Base-by-base conservation (phyloP, 352 stramenopile genomes). In the Phytophthora europaea region DNA sequence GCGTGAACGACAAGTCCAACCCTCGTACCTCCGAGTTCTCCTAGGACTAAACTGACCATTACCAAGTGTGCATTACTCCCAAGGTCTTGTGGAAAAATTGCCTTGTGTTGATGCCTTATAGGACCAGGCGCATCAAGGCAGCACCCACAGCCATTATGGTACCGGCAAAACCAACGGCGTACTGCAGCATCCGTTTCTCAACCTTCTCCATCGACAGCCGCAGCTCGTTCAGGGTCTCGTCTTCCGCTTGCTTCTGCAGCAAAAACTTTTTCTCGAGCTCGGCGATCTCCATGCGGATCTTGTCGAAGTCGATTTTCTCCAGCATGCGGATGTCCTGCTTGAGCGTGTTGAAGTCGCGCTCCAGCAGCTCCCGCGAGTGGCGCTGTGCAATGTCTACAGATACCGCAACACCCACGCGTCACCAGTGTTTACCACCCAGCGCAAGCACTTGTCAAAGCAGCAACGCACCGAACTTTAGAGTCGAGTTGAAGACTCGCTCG, bases 291-390 rank as follows among this genome's bases (percentile, higher is more conserved):
- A 94, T 88, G 63, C 88, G 90, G 64, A 97, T 92, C 68, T 95
- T 94, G 75, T 97, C 90, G 61, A 97, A 95, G 65, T 97, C 90
- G 70, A 95, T 93, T 70, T 97, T 95, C 75, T 97, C 90, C 10
- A 94, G 83, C 90, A 97, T 95, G 59, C 90, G 88, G 71, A 97
- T 97, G 70, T 97, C 90, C 67, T 95, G 88, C 76, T 97, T 97
- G 33, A 97, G 79, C 56, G 91, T 95, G 77, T 94, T 97, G 64
- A 97, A 97, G 78, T 97, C 90, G 33, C 90, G 86, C 67, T 95
- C 90, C 20, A 95, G 84, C 48, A 97, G 82, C 82, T 97, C 90
- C 33, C 90, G 89, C 69, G 91, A 94, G 75, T 97, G 90, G 20
- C 90, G 88, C 69, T 97, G 90, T n/a, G 90, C 87, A 72, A 97